A percentile compares a stretch with the other conserved stretches of the same genome.
These are phyloP conservation scores for Spizellomyces sp. DNA, from an alignment of 192 early-diverging fungal genomes.

Conservation along the genomic window DNA sequence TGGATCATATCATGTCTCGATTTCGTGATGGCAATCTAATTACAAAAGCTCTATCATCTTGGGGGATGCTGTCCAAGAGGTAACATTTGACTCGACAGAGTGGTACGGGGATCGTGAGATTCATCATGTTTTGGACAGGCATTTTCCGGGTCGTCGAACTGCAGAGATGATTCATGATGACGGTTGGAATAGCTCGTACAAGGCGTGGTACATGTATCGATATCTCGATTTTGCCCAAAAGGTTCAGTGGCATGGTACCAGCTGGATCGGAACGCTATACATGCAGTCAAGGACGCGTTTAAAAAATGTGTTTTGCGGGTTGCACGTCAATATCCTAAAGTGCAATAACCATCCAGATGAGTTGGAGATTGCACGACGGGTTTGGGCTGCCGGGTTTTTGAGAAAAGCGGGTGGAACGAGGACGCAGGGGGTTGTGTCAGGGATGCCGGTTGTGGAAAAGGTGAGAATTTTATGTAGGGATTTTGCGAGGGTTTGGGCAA, in stretches of 20 bases:
- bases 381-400: constrained; percentile 12
- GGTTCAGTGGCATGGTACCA: neutral
- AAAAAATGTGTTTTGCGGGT: neutral
- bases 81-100: neutral
- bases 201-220: neutral
- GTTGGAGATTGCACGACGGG: constrained; percentile 9
- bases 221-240: neutral
- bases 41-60: neutral
- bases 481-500: constrained; percentile 4
- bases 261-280: constrained; percentile 5
- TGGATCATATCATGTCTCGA: neutral
- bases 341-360: neutral
- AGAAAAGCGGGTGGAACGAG: neutral
- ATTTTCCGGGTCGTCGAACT: neutral
- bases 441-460: neutral
- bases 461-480: constrained; percentile 4
- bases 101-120: neutral
- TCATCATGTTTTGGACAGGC: neutral
- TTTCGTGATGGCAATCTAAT: neutral
- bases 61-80: neutral
- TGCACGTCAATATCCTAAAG: constrained; percentile 2
- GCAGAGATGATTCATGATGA: neutral
- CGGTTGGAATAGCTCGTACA: neutral
- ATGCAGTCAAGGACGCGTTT: neutral
- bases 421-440: neutral